Conservation (phyloP, 768 basidiomycete species). For the Russula abietina region DNA sequence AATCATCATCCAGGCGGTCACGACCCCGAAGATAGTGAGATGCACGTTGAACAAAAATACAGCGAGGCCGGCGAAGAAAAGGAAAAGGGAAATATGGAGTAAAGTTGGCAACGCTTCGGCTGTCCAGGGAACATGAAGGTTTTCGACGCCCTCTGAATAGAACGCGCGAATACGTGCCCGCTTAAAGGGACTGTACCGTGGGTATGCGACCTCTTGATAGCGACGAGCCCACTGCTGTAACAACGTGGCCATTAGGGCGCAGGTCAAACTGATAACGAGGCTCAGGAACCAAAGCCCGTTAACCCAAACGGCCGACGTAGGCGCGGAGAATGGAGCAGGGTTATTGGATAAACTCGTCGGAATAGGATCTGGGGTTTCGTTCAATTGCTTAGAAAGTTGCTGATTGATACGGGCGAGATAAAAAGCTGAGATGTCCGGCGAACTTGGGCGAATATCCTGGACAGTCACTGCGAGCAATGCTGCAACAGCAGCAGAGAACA, state of each 20-base stretch:
- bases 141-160: constrained; percentile 34
- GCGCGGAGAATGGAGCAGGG: constrained; percentile 22
- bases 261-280: constrained; percentile 36
- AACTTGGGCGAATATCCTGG: constrained; percentile 4
- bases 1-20: constrained; percentile 4
- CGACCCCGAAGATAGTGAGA: constrained; percentile 14
- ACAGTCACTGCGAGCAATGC: constrained; percentile 12
- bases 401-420: constrained; percentile 14
- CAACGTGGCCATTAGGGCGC: constrained; percentile 42
- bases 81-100: constrained; percentile 45
- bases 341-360: neutral
- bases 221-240: constrained; percentile 47
- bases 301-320: constrained; percentile 33
- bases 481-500: constrained; percentile 21
- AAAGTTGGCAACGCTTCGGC: constrained; percentile 43
- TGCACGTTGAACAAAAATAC: constrained; percentile 37
- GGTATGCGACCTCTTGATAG: constrained; percentile 30
- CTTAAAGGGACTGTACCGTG: constrained; percentile 29
- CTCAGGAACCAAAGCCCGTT: constrained; percentile 41
- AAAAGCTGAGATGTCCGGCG: neutral
- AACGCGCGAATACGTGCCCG: constrained; percentile 41
- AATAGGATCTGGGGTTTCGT: neutral
- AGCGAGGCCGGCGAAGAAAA: constrained; percentile 47
- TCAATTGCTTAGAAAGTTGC: neutral
- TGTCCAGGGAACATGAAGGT: constrained; percentile 37